Conservation (phyloP, 495 filamentous ascomycete genomes). For the Bombardia bombarda region DNA sequence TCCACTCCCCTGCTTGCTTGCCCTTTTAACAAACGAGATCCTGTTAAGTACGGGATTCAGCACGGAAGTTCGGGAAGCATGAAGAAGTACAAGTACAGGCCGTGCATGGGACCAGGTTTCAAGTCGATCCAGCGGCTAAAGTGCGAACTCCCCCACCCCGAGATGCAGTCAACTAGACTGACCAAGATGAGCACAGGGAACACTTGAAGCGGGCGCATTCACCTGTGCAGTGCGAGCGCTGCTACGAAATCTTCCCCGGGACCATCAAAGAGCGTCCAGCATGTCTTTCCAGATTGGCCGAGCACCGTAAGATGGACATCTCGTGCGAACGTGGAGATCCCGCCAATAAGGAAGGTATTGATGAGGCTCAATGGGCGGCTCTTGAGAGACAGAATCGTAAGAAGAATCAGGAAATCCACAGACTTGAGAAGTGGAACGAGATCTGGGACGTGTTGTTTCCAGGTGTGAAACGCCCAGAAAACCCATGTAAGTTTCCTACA, state of each 20-base stretch:
- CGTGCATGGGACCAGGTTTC: constrained; percentile 18
- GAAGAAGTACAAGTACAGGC: constrained; percentile 17
- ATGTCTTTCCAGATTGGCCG: constrained; percentile 11
- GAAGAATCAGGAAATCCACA: constrained; percentile 19
- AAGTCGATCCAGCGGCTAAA: constrained; percentile 21
- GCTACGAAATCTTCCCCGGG: constrained; percentile 16
- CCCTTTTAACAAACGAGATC: constrained; percentile 18
- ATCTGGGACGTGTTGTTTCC: constrained; percentile 22
- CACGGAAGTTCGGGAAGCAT: constrained; percentile 7
- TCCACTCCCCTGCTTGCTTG: constrained; percentile 11
- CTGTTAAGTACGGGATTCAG: constrained; percentile 17
- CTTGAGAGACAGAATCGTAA: constrained; percentile 18
- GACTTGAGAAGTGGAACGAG: constrained; percentile 22
- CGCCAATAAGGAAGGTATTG: constrained; percentile 16
- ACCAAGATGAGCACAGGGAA: constrained; percentile 10
- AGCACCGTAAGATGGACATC: constrained; percentile 13
- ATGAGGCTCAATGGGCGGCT: constrained; percentile 19
- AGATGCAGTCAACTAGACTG: not conserved
- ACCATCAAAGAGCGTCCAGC: constrained; percentile 10
- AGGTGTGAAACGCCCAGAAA: constrained; percentile 10
- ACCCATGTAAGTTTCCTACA: constrained; percentile 12
- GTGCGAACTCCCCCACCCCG: constrained; percentile 3
- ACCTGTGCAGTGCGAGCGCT: constrained; percentile 19
- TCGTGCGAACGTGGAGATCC: constrained; percentile 12
- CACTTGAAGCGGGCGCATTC: constrained; percentile 19